Evolutionary conservation across 2,329 filamentous ascomycete genomes (phyloP).

Genomic region (Lecanicillium sp.): DNA sequence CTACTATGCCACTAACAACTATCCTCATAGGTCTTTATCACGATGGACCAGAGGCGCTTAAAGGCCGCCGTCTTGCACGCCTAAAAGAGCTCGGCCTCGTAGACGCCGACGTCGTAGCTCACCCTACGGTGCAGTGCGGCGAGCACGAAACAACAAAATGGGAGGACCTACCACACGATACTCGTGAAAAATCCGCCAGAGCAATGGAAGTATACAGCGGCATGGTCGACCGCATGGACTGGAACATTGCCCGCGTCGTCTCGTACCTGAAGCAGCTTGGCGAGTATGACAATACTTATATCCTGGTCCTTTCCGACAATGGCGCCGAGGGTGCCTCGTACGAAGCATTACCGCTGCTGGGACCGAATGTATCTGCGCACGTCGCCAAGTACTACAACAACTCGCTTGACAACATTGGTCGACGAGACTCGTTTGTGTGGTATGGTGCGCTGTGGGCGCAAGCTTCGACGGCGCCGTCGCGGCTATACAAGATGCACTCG

Average conservation of each 20-base stretch:
- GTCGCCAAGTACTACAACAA: conserved; percentile 44
- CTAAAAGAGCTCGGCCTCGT: conserved; percentile 51
- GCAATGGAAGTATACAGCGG: conserved; percentile 56
- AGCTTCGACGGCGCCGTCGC: conserved; percentile 27
- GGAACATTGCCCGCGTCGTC: conserved; percentile 50
- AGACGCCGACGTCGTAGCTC: conserved; percentile 37
- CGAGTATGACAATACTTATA: conserved; percentile 55
- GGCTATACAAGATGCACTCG: conserved; percentile 31
- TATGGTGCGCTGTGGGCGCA: conserved; percentile 46
- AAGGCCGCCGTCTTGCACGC: conserved; percentile 41
- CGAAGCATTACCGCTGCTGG: conserved; percentile 49
- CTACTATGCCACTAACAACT: not conserved
- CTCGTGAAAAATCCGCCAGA: conserved; percentile 36
- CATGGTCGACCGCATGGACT: conserved; percentile 56
- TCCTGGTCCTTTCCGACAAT: conserved; percentile 57
- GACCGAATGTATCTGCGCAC: conserved; percentile 40
- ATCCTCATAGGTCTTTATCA: conserved; percentile 37
- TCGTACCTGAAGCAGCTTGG: conserved; percentile 45
- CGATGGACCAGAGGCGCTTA: conserved; percentile 49
- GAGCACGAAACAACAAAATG: conserved; percentile 37
- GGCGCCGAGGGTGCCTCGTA: conserved; percentile 51
- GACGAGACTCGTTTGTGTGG: conserved; percentile 48
- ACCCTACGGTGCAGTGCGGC: conserved; percentile 35
- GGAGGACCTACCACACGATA: conserved; percentile 35
- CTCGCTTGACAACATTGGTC: conserved; percentile 41